Evolutionary conservation across 2,329 filamentous ascomycete genomes (phyloP).

Genomic region (Macrophomina phaseolina): DNA sequence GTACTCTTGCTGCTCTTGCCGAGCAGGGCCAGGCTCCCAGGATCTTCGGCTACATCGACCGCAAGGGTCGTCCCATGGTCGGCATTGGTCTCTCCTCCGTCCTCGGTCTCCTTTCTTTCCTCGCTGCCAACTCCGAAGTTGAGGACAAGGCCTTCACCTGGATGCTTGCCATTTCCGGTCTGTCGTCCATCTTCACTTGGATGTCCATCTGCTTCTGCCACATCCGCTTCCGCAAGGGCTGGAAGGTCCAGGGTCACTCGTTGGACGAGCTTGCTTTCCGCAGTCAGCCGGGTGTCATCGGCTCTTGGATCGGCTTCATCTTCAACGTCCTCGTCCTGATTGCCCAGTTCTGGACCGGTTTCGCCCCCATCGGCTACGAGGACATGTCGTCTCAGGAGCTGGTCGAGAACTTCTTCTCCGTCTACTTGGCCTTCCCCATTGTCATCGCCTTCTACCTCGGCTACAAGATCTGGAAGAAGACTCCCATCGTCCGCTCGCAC

Average conservation of each 20-base stretch:
- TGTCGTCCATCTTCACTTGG: constrained; percentile 81
- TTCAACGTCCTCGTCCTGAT: constrained; percentile 48
- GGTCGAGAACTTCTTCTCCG: constrained; percentile 73
- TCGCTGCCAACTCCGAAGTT: constrained; percentile 74
- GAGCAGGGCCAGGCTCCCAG: constrained; percentile 71
- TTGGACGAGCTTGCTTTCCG: constrained; percentile 54
- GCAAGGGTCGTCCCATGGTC: constrained; percentile 44
- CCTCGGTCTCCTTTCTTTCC: constrained; percentile 68
- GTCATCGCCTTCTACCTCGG: constrained; percentile 73
- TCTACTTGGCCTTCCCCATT: constrained; percentile 77
- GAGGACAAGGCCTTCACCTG: constrained; percentile 75
- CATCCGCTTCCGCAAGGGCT: constrained; percentile 78
- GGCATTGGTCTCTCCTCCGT: constrained; percentile 59
- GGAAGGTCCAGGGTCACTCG: constrained; percentile 45
- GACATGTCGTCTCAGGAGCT: constrained; percentile 41
- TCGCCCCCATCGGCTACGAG: constrained; percentile 38
- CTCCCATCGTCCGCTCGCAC: constrained; percentile 66
- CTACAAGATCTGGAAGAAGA: constrained; percentile 74
- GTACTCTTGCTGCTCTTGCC: constrained; percentile 86
- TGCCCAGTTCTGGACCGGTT: constrained; percentile 41
- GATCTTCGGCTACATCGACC: constrained; percentile 65
- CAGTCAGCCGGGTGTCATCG: constrained; percentile 47
- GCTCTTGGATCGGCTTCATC: constrained; percentile 47
- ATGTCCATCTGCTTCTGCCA: constrained; percentile 83
- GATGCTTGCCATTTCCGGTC: constrained; percentile 76